Evolutionary conservation across 2,329 filamentous ascomycete genomes (phyloP).

Genomic region (Venturia effusa): DNA sequence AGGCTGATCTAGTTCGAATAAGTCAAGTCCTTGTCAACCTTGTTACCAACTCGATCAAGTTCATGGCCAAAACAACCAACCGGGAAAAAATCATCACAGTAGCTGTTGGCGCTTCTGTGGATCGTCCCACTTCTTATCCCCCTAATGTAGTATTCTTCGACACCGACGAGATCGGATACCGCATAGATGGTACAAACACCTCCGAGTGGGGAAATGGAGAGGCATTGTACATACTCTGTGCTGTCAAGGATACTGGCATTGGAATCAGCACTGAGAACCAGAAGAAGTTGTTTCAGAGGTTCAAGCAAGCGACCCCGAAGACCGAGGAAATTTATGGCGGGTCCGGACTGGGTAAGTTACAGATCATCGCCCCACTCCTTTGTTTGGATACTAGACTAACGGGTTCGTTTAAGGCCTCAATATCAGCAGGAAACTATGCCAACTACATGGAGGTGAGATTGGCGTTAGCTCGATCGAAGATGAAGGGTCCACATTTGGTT

Average conservation of each 20-base stretch:
- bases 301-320: slow-evolving; percentile 55
- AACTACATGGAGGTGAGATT: slow-evolving; percentile 61
- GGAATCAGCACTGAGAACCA: slow-evolving; percentile 22
- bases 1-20: slow-evolving; percentile 13
- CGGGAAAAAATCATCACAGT: slow-evolving; percentile 15
- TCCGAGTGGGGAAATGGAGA: slow-evolving; percentile 24
- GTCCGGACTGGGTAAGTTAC: slow-evolving; percentile 43
- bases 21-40: slow-evolving; percentile 14
- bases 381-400: not conserved
- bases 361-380: not conserved
- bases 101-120: slow-evolving; percentile 3
- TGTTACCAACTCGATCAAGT: slow-evolving; percentile 23
- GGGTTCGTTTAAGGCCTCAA: slow-evolving; percentile 38
- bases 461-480: slow-evolving; percentile 50
- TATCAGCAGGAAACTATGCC: slow-evolving; percentile 55
- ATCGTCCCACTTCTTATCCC: slow-evolving; percentile 21
- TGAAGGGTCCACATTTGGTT: slow-evolving; percentile 53
- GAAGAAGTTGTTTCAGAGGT: slow-evolving; percentile 51
- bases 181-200: slow-evolving; percentile 30
- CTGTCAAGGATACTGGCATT: slow-evolving; percentile 54
- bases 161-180: slow-evolving; percentile 23
- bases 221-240: slow-evolving; percentile 42
- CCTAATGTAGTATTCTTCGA: slow-evolving; percentile 35
- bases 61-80: slow-evolving; percentile 17
- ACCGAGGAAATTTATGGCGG: slow-evolving; percentile 57